Base-by-base conservation (phyloP, 106 monocot species). In the Amphibolis antarctica region DNA sequence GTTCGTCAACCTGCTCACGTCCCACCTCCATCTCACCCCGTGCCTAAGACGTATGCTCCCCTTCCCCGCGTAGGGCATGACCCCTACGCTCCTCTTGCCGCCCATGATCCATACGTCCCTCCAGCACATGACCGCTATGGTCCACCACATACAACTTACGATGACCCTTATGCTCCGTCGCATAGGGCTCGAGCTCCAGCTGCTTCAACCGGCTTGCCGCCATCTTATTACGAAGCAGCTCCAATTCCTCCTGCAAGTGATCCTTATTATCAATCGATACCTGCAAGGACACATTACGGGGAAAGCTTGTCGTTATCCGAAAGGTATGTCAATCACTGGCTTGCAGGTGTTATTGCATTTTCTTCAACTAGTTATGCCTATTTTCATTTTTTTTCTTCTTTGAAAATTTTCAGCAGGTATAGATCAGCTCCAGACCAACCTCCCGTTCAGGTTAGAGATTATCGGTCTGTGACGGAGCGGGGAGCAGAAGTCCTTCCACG, bases 201-300 rank as follows among this genome's bases (percentile, higher is more conserved):
- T 48, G 0, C 42, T 61, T 7, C 20, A 19, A 19, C 61, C 10
- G 29, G 30, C 30, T 51, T 65, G 28, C 50, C 50, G 10, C 65
- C 49, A 23, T 31, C 50, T 0, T 55, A 66, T 36, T 9, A 42
- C 9, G 54, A 13, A 54, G 29, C 54, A 31, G 17, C 29, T 19
- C 0, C 28, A 20, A 27, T 52, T 7, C 13, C 55, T 12, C 26
- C 48, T 51, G 9, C 51, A 55, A 45, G 14, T 55, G 66, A 61
- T 55, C 54, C 65, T 2, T 77, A 77, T 26, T 29, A 75, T 62
- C 72, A 64, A 45, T 9, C 28, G 3, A 50, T 49, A 28, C 23
- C 71, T n/a, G 11, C 44, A 21, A 31, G 46, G n/a, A 12, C 53
- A 2, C 59, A 67, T 28, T 45, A 51, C 58, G 55, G 46, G 21